Base-by-base conservation (phyloP, 768 basidiomycete species). In the Tylopilus vinaceipallidus region DNA sequence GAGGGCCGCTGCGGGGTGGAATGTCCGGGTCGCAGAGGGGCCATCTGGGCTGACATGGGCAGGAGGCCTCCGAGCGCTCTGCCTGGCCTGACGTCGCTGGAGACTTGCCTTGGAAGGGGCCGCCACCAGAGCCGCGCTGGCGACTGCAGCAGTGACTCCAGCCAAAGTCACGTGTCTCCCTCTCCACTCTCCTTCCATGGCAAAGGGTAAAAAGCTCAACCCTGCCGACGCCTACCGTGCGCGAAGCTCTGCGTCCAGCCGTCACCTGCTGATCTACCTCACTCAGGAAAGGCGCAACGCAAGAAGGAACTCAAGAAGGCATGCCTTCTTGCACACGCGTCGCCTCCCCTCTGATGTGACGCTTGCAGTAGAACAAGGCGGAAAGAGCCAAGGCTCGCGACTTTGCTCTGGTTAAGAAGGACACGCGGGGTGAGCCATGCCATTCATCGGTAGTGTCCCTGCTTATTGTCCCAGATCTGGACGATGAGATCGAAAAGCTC, bases 231-330 rank as follows among this genome's bases (percentile, higher is more conserved):
- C 95, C 0, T 88, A 76, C 68, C 84, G 95, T 91, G 62, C 63
- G 88, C 80, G 37, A 10, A 30, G 26, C 29, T 27, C 20, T 32
- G 45, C 11, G 11, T n/a, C 44, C n/a, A 35, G 20, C 47, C 4
- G 54, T 17, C 53, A 23, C 22, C 49, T n/a, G 58, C 30, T 3
- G 12, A n/a, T 26, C 26, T 16, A 6, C 20, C 3, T 38, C 24
- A 30, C 29, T 22, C 59, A 97, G 94, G 94, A 47, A 98, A 98
- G 71, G 84, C 91, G 3, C 86, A 86, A 64, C 79, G 91, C 51
- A 94, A 93, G 69, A 98, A 94, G 66, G 95, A 99, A 66, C 74
- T 98, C 37, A 95, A 95, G 74, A 95, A 93, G 86, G 93, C 56
- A 56, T 39, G 54, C 48, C 41, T 53, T 51, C 37, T 38, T 46